phyloP scores from a whole-genome alignment of 371 early-diverging fungal genomes.

The Mortierella polycephala region DNA sequence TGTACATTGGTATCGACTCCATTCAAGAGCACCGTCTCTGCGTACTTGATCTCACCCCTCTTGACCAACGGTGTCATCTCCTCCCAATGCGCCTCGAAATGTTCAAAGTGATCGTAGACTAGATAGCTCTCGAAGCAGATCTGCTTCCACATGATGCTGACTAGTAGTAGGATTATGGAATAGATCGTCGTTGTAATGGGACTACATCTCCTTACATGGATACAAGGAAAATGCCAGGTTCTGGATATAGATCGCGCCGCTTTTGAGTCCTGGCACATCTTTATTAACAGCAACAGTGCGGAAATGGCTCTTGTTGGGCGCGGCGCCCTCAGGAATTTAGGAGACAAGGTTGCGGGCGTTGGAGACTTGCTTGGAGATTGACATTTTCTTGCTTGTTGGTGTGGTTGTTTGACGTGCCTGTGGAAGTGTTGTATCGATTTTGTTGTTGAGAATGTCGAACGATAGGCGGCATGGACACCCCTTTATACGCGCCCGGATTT shows the following conservation, averaged over 20 bases:
- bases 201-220: constrained; percentile 50
- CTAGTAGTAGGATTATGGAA: constrained; percentile 2
- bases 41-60: constrained; percentile 61
- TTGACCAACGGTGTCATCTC: constrained; percentile 59
- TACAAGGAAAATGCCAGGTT: constrained; percentile 49
- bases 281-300: constrained; percentile 22
- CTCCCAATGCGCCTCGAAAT: constrained; percentile 47
- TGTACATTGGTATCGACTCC: constrained; percentile 68
- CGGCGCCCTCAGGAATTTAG: constrained; percentile 43
- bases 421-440: no score
- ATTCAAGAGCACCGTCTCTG: constrained; percentile 51
- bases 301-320: constrained; percentile 47
- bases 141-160: constrained; percentile 52
- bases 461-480: no score
- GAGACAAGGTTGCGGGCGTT: constrained; percentile 38
- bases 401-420: no score
- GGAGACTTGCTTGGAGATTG: constrained; percentile 9
- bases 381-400: not conserved
- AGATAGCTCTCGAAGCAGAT: constrained; percentile 21
- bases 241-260: constrained; percentile 50
- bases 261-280: constrained; percentile 32
- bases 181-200: not conserved
- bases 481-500: no score
- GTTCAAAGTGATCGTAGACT: constrained; percentile 11
- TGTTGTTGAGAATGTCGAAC: no score